Base-by-base conservation (phyloP, 2,329 filamentous ascomycete species). In the Colletotrichum simmondsii region DNA sequence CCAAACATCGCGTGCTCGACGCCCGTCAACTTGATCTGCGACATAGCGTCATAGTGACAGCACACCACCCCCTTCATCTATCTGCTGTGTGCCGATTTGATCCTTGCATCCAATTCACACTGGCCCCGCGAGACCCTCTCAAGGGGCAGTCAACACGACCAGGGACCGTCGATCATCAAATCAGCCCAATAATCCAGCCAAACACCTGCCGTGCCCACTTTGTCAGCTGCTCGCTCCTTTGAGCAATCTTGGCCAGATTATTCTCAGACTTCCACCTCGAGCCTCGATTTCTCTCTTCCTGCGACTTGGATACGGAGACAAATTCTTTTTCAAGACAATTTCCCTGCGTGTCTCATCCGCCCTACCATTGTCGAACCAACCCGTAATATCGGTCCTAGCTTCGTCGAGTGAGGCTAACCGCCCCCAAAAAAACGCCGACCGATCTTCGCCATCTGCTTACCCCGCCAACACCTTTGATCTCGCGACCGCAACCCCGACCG, bases 21-120 rank as follows among this genome's bases (percentile, higher is more conserved):
- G 30, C 1, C 37, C 28, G 24, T 53, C 58, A 32, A 0, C 19
- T 65, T 22, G 61, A 65, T 57, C 66, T 61, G 56, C 71, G 61
- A 22, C 49, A 35, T 19, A 52, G 60, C 61, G 71, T 71, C 71
- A 71, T 71, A 65, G 67, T 70, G 66, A 73, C 71, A 73, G 71
- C 71, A 60, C 66, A 70, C 22, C 35, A 42, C 59, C 66, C 54
- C 70, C 60, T 72, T 72, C 66, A 73, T 73, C 56, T 65, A 65
- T 57, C 67, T 65, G 42, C 37, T 59, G 69, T 68, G 59, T 56
- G 28, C 61, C 57, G 37, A 37, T 65, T 61, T 57, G 24, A 73
- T 71, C 61, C 71, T 67, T 71, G 62, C 53, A 1, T 22, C 53
- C n/a, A 54, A 28, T 54, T 72, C 19, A 53, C 58, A 70, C 42